phyloP scores from a whole-genome alignment of 1,139 yeast species.

The Suhomyces bokatorum region DNA sequence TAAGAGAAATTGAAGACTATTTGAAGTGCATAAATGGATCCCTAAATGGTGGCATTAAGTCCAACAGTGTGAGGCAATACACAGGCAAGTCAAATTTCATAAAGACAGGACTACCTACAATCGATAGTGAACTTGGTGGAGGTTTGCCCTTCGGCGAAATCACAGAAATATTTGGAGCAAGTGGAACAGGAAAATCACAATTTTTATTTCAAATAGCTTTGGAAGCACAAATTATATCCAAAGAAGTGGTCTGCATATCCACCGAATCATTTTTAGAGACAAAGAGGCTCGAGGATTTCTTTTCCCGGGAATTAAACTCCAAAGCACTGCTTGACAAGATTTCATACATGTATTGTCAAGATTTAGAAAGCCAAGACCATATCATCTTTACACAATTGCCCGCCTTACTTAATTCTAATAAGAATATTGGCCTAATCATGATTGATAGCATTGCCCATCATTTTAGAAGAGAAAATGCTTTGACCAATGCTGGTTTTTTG shows the following conservation, averaged over 20 bases:
- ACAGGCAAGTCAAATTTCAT: constrained; percentile 23
- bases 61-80: neutral
- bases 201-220: constrained; percentile 63
- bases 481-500: constrained; percentile 31
- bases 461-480: constrained; percentile 62
- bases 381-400: constrained; percentile 74
- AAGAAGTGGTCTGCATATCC: constrained; percentile 61
- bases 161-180: constrained; percentile 81
- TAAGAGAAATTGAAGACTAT: constrained; percentile 48
- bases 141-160: constrained; percentile 69
- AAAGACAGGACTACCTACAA: constrained; percentile 57
- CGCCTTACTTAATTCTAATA: constrained; percentile 46
- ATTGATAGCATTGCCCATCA: constrained; percentile 90
- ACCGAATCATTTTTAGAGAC: constrained; percentile 79
- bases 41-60: constrained; percentile 10
- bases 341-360: constrained; percentile 63
- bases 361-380: constrained; percentile 73
- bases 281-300: constrained; percentile 45
- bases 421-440: constrained; percentile 44
- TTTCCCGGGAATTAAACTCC: constrained; percentile 12
- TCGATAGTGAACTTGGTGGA: constrained; percentile 64
- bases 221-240: constrained; percentile 47
- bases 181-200: constrained; percentile 86
- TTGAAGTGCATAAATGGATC: constrained; percentile 4
- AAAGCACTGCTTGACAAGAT: constrained; percentile 49